phyloP scores from a whole-genome alignment of 371 early-diverging fungal species.

The Mortierella polycephala region DNA sequence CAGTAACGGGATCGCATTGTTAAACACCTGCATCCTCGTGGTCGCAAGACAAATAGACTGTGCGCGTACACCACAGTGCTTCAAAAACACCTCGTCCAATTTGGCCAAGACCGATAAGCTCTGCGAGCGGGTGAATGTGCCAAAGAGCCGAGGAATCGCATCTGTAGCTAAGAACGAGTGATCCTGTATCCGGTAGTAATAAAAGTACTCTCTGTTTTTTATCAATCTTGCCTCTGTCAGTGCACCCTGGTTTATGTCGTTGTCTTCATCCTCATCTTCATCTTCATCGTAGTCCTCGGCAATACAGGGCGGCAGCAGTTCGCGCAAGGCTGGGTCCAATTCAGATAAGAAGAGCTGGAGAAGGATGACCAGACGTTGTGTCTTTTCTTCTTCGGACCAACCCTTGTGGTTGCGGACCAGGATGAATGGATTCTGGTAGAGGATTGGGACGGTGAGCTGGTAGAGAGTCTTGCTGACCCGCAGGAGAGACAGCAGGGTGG shows the following conservation, averaged over 20 bases:
- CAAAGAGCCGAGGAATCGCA: slow-evolving; percentile 28
- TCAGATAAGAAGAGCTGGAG: slow-evolving; percentile 35
- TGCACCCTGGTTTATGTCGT: background rate
- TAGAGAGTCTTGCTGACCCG: slow-evolving; percentile 45
- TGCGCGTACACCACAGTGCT: slow-evolving; percentile 20
- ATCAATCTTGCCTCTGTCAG: background rate
- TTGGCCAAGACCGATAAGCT: slow-evolving; percentile 10
- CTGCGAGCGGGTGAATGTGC: slow-evolving; percentile 8
- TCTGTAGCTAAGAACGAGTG: slow-evolving; percentile 22
- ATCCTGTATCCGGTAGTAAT: slow-evolving; percentile 39
- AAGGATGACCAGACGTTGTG: slow-evolving; percentile 12
- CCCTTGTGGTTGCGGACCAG: slow-evolving; percentile 7
- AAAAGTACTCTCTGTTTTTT: slow-evolving; percentile 23
- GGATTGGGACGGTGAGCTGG: slow-evolving; percentile 27
- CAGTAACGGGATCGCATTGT: slow-evolving; percentile 9
- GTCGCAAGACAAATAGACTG: slow-evolving; percentile 24
- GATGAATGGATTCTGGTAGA: slow-evolving; percentile 42
- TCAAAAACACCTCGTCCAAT: slow-evolving; percentile 23
- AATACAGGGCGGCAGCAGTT: slow-evolving; percentile 14
- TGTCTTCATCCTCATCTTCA: slow-evolving; percentile 5
- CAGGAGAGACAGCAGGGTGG: slow-evolving; percentile 31
- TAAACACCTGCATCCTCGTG: slow-evolving; percentile 3
- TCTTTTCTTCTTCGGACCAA: slow-evolving; percentile 14
- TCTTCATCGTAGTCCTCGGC: slow-evolving; percentile 28
- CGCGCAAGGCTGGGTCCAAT: slow-evolving; percentile 22